Conservation (phyloP, 1,284 basidiomycete genomes). For the Phenoliferia sp. region DNA sequence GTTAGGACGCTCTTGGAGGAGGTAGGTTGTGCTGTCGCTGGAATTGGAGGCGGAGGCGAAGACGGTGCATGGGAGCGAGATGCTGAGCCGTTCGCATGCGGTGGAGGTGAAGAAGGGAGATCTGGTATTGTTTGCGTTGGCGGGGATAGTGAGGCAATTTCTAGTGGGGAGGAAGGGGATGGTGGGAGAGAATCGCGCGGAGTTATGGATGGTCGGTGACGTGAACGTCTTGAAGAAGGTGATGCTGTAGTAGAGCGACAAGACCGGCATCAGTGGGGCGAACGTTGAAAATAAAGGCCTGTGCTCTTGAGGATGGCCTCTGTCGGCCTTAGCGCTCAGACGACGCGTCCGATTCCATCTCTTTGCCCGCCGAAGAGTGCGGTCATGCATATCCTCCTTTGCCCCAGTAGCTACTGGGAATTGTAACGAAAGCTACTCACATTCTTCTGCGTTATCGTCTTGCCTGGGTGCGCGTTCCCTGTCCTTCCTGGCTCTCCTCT, state of each 20-base stretch:
- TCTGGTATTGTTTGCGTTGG: background rate
- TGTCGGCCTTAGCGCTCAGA: background rate
- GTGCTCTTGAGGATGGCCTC: background rate
- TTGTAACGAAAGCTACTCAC: background rate
- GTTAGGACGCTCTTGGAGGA: slow-evolving; percentile 44
- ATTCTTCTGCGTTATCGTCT: background rate
- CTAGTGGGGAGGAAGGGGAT: background rate
- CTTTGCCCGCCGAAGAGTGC: background rate
- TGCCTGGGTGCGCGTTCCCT: slow-evolving; percentile 6
- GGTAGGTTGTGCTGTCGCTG: background rate
- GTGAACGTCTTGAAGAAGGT: background rate
- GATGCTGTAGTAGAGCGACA: background rate
- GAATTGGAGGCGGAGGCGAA: background rate
- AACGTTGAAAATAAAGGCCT: background rate
- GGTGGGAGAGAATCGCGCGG: background rate
- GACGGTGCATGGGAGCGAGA: background rate
- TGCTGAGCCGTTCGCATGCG: background rate
- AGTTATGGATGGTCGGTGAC: background rate
- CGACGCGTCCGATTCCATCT: background rate
- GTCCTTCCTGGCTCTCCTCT: slow-evolving; percentile 16
- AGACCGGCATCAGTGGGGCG: background rate
- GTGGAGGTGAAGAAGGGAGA: background rate
- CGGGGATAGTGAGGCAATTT: background rate
- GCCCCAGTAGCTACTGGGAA: no score
- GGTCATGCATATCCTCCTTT: no score